These are phyloP conservation scores for Saitozyma podzolica DNA, from an alignment of 768 basidiomycete genomes.

Conservation along the genomic window DNA sequence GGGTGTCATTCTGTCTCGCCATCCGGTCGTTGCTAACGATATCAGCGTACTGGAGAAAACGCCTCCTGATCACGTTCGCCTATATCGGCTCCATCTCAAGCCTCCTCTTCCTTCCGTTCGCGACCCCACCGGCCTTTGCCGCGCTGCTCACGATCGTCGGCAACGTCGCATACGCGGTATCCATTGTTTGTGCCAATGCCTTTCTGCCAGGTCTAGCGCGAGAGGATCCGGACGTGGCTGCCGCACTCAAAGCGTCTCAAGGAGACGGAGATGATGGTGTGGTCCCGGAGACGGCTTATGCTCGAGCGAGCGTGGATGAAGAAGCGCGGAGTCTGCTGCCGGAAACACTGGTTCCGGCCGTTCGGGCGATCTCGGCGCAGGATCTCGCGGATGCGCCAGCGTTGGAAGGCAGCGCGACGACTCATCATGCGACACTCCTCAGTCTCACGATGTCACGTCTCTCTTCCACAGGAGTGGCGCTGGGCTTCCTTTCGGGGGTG, in stretches of 20 bases:
- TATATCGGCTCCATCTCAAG: slow-evolving; percentile 68
- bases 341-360: slow-evolving; percentile 5
- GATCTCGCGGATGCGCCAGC: slow-evolving; percentile 22
- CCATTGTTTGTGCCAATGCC: slow-evolving; percentile 84
- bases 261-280: slow-evolving; percentile 2
- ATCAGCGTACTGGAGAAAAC: slow-evolving; percentile 68
- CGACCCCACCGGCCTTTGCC: slow-evolving; percentile 64
- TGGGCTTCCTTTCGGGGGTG: slow-evolving; percentile 76
- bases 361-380: slow-evolving; percentile 26
- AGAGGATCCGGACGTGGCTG: slow-evolving; percentile 56
- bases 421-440: slow-evolving; percentile 60
- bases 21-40: not conserved
- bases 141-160: slow-evolving; percentile 72
- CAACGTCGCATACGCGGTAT: slow-evolving; percentile 83
- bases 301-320: not conserved
- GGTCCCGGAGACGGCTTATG: not conserved
- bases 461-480: slow-evolving; percentile 79
- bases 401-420: slow-evolving; percentile 17
- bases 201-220: slow-evolving; percentile 76
- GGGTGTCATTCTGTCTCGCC: slow-evolving; percentile 48
- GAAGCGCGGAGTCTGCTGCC: slow-evolving; percentile 13
- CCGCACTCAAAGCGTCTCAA: slow-evolving; percentile 14
- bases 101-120: slow-evolving; percentile 63
- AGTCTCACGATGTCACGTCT: slow-evolving; percentile 77
- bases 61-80: slow-evolving; percentile 73